phyloP scores from a whole-genome alignment of 164 flowering plant species.

The Macadamia integrifolia region DNA sequence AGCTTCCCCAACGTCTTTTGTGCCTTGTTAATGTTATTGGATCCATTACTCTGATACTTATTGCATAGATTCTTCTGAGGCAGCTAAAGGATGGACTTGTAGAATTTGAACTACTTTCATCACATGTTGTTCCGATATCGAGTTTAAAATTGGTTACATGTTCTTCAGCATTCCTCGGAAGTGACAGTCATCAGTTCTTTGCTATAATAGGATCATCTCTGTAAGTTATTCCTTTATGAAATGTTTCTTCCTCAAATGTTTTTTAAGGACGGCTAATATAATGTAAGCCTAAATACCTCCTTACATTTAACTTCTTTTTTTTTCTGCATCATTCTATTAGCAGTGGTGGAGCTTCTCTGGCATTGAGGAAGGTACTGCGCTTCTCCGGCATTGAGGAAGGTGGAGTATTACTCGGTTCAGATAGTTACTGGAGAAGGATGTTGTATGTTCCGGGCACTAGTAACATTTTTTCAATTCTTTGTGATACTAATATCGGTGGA shows the following conservation, averaged over 20 bases:
- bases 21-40: too few species aligned
- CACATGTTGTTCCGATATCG: conserved; percentile 40
- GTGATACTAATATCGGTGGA: too few species aligned
- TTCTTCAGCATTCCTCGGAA: background rate
- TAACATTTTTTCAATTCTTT: too few species aligned
- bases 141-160: conserved; percentile 4
- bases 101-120: conserved; percentile 50
- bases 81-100: conserved; percentile 59
- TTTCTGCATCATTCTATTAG: background rate
- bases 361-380: conserved; percentile 64
- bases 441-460: too few species aligned
- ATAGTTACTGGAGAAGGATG: too few species aligned
- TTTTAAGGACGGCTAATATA: background rate
- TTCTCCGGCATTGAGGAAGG: conserved; percentile 73
- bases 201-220: conserved; percentile 62
- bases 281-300: too few species aligned
- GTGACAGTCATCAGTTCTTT: conserved; percentile 36
- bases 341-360: conserved; percentile 43
- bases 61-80: conserved; percentile 50
- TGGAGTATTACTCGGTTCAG: conserved; percentile 22
- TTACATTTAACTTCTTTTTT: background rate
- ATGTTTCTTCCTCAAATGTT: background rate
- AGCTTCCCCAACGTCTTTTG: background rate
- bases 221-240: conserved; percentile 26
- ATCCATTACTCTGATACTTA: conserved; percentile 1